These are phyloP conservation scores for Forsythia suspensa DNA, from an alignment of 257 asterid genomes.

Conservation along the genomic window DNA sequence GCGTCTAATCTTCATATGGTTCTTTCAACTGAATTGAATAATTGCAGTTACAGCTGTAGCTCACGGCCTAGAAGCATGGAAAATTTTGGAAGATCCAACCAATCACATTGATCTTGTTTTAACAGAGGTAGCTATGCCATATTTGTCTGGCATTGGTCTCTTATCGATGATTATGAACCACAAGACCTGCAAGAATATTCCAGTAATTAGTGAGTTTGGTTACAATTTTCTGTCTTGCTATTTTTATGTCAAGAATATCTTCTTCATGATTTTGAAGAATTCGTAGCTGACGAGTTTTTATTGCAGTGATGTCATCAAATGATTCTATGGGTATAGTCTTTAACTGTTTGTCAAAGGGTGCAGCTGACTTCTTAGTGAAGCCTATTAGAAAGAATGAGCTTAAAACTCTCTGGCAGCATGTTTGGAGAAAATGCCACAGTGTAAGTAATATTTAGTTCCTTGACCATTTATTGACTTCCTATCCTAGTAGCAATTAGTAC, in stretches of 20 bases:
- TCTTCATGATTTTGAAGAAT: conserved; percentile 5
- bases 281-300: conserved; percentile 29
- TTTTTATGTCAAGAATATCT: background rate
- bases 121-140: conserved; percentile 84
- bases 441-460: conserved; percentile 47
- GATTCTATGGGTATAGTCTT: conserved; percentile 92
- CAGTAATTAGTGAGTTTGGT: conserved; percentile 78
- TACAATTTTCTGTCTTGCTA: conserved; percentile 13
- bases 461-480: conserved; percentile 5
- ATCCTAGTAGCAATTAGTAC: conserved; percentile 2
- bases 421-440: conserved; percentile 95
- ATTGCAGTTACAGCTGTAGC: conserved; percentile 74
- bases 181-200: conserved; percentile 71
- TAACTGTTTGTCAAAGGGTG: conserved; percentile 94
- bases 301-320: conserved; percentile 97
- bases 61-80: conserved; percentile 90
- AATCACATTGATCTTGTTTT: conserved; percentile 77
- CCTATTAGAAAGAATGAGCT: conserved; percentile 96
- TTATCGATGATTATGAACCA: conserved; percentile 87
- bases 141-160: conserved; percentile 79
- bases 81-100: conserved; percentile 66
- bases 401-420: conserved; percentile 96
- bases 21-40: conserved; percentile 9
- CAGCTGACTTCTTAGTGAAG: conserved; percentile 92
- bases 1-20: background rate